A percentile compares a stretch with the other conserved stretches of the same genome.
Evolutionary conservation across 306 rosid genomes (phyloP).

Genomic region (Cicer yamashitae): DNA sequence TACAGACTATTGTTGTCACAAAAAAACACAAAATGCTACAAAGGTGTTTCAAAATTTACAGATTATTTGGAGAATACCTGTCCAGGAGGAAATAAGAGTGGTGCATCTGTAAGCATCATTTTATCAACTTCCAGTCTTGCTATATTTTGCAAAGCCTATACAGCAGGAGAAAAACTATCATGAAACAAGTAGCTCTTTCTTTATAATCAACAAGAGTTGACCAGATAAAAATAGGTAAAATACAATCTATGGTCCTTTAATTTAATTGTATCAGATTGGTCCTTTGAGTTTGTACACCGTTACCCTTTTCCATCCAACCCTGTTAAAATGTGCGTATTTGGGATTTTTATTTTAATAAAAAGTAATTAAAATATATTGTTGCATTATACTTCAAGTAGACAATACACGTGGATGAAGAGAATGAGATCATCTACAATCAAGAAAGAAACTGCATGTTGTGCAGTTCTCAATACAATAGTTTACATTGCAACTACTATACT

Average conservation of each 20-base stretch:
- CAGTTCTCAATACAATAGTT: not conserved
- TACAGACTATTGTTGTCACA: constrained; percentile 36
- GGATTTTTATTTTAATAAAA: too few relatives aligned
- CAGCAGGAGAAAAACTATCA: constrained; percentile 35
- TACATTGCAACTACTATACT: not conserved
- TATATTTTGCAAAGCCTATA: constrained; percentile 61
- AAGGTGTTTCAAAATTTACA: constrained; percentile 2
- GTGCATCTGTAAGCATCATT: constrained; percentile 96
- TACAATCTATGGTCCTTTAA: too few relatives aligned
- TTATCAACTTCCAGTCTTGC: constrained; percentile 80
- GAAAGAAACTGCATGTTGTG: constrained; percentile 18
- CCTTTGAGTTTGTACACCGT: too few relatives aligned
- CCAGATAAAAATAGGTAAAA: constrained; percentile 6
- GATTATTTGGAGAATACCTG: constrained; percentile 61
- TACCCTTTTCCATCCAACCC: too few relatives aligned
- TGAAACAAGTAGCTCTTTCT: constrained; percentile 17
- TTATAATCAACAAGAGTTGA: constrained; percentile 7
- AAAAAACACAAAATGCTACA: constrained; percentile 8
- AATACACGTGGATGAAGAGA: not conserved
- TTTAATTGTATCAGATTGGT: too few relatives aligned
- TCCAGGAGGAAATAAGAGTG: constrained; percentile 92
- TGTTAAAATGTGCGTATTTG: too few relatives aligned
- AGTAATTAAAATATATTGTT: not conserved
- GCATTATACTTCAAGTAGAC: not conserved
- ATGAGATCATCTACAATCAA: constrained; percentile 4